These are phyloP conservation scores for Climacium dendroides DNA, from an alignment of 225 moss, liverwort and hornwort species.

Conservation along the genomic window DNA sequence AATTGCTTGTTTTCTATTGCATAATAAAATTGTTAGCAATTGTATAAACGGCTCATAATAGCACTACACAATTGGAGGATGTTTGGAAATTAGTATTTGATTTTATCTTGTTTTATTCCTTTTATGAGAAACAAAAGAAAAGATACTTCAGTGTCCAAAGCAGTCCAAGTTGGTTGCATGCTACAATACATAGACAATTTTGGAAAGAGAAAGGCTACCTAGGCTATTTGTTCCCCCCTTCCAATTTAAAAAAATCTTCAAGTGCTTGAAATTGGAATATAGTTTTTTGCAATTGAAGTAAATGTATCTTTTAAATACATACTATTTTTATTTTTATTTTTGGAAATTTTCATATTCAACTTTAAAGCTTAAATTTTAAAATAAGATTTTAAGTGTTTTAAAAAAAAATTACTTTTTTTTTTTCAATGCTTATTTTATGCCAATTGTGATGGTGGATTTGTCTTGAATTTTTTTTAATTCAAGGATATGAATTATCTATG, in stretches of 20 bases:
- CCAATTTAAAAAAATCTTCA: not conserved
- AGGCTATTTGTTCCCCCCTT: not conserved
- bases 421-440: not conserved
- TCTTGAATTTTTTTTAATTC: not conserved
- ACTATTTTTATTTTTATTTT: not conserved
- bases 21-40: not conserved
- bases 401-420: fast-evolving
- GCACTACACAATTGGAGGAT: no score
- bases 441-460: not conserved
- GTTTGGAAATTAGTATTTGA: not conserved
- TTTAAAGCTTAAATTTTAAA: not conserved
- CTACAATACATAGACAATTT: no score
- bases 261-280: not conserved
- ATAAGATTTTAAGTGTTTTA: fast-evolving
- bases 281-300: not conserved
- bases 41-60: fast-evolving
- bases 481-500: not conserved
- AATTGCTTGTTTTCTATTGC: not conserved
- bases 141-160: no score
- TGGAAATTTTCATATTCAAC: not conserved
- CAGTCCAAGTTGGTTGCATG: no score
- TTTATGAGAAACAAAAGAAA: no score
- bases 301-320: no score
- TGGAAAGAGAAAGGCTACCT: not conserved
- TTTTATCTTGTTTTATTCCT: no score